Evolutionary conservation across 192 early-diverging fungal genomes (phyloP), one percentile per base, ranked within the genome.

Genomic region (Gonapodya sp.): DNA sequence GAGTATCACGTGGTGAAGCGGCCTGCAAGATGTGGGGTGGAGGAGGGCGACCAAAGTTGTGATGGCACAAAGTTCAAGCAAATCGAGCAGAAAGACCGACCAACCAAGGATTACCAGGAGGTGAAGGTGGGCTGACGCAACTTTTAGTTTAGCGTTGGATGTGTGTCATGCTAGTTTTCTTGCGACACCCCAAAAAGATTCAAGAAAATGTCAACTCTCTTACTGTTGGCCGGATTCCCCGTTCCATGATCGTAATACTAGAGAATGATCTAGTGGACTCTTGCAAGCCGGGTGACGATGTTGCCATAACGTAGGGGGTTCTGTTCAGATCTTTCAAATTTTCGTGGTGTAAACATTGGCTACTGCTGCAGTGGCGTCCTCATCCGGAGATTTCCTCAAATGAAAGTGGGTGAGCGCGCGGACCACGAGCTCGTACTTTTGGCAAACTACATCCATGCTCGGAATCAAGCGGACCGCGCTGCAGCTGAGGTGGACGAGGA

Each of bases 101-200:
- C 46, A 8, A 64, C 46, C 78, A 85, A 86, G 0, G 93, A 94
- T 79, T 94, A 93, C 81, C 93, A 94, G 82, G 93, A 94, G 79
- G 89, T 94, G 79, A 93, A 93, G 78, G 85, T 94, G 33, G 93
- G 93, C 82, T 93, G 94, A 83, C 91, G 91, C 78, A 88, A 91
- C 0, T 92, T 86, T 30, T 88, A 88, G 73, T 82, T 93, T 81
- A 85, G 85, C 0, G 82, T 94, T 74, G 93, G 93, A 2, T 89
- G 89, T 14, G 81, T 86, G 64, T 30, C 2, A 18, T n/a, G 2
- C 18, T 35, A 32, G 18, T 79, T 79, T 32, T 46, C 30, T 33
- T 31, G 8, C 31, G 35, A 1, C 1, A 0, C 34, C 0, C 34
- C 35, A 34, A 24, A 16, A 8, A 64, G 46, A 64, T 64, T 64